phyloP scores from a whole-genome alignment of 495 filamentous ascomycete species.

The Penicillium parvum region DNA sequence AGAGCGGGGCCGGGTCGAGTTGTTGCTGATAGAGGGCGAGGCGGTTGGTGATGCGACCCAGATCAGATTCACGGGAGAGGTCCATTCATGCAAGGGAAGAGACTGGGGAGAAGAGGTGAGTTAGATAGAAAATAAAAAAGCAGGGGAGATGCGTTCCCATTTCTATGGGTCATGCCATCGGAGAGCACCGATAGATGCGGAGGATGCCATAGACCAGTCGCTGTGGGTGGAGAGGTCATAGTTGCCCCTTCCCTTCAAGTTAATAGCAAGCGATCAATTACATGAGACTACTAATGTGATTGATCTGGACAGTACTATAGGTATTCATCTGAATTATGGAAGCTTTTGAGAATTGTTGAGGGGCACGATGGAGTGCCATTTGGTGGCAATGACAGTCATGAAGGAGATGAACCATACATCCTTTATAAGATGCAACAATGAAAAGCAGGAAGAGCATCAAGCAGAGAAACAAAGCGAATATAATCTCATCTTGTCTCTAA shows the following conservation, averaged over 20 bases:
- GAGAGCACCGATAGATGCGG: slow-evolving; percentile 42
- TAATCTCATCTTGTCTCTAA: not conserved
- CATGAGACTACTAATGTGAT: too few relatives aligned
- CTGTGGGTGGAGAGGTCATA: slow-evolving; percentile 6
- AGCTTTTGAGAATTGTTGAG: too few relatives aligned
- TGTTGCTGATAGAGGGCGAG: slow-evolving; percentile 39
- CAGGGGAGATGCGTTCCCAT: slow-evolving; percentile 10
- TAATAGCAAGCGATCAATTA: too few relatives aligned
- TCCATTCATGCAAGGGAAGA: slow-evolving; percentile 26
- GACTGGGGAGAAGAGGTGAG: slow-evolving; percentile 2
- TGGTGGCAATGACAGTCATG: too few relatives aligned
- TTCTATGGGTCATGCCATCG: slow-evolving; percentile 34
- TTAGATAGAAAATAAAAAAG: slow-evolving; percentile 1
- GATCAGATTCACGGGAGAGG: slow-evolving; percentile 13
- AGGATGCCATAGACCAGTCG: slow-evolving; percentile 29
- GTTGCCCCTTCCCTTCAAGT: too few relatives aligned
- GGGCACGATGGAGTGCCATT: too few relatives aligned
- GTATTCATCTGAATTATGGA: too few relatives aligned
- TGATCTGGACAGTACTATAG: too few relatives aligned
- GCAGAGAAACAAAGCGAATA: not conserved
- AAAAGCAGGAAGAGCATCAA: not conserved
- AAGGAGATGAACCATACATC: too few relatives aligned
- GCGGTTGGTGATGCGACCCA: slow-evolving; percentile 31
- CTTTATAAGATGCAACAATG: too few relatives aligned
- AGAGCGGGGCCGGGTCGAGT: slow-evolving; percentile 16